Percentiles rank a stretch among this genome's conserved stretches.
Conservation (phyloP, 164 flowering plant genomes). For the Dillenia turbinata region DNA sequence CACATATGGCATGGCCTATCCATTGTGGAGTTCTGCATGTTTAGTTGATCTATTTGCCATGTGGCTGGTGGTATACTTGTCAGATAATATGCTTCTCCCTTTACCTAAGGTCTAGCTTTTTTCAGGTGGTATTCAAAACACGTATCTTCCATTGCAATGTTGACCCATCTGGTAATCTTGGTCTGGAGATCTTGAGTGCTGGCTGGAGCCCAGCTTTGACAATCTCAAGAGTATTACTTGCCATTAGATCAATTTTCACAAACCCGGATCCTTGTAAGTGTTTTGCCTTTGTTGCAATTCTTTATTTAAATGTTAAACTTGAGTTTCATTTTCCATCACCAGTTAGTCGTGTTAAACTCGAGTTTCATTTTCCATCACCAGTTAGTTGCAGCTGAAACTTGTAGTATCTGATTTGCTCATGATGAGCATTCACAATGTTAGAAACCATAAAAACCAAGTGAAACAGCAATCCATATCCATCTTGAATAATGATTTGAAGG, state of each 20-base stretch:
- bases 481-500: too few relatives aligned
- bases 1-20: too few relatives aligned
- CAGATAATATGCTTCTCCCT: too few relatives aligned
- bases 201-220: slow-evolving; percentile 98
- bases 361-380: not conserved
- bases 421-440: too few relatives aligned
- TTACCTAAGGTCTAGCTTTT: not conserved
- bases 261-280: slow-evolving; percentile 77
- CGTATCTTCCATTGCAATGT: slow-evolving; percentile 95
- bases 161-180: slow-evolving; percentile 64
- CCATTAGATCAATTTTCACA: slow-evolving; percentile 70
- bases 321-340: not conserved
- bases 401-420: too few relatives aligned
- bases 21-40: too few relatives aligned
- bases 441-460: too few relatives aligned
- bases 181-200: slow-evolving; percentile 76
- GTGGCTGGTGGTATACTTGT: too few relatives aligned
- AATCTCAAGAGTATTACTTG: slow-evolving; percentile 74
- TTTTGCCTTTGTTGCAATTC: not conserved
- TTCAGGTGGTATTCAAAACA: slow-evolving; percentile 85
- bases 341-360: not conserved
- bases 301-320: not conserved
- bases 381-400: not conserved
- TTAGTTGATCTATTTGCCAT: too few relatives aligned
- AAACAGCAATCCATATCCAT: too few relatives aligned